Percentiles rank a stretch among this genome's conserved stretches.
phyloP scores from a whole-genome alignment of 139 green algal species.

The Chlamydomonas sp. region DNA sequence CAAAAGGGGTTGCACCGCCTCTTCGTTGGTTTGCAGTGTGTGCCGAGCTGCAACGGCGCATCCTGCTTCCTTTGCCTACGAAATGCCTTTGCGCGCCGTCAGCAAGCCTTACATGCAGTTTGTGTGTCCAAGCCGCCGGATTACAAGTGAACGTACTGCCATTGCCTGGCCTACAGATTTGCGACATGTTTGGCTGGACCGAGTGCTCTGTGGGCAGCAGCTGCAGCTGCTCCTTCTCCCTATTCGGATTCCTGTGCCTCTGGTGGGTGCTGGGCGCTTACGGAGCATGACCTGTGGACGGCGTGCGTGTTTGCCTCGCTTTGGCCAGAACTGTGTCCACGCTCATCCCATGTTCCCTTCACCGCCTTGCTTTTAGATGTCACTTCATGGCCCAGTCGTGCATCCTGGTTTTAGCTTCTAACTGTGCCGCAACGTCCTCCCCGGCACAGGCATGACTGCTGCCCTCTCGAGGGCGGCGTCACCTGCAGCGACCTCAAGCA shows the following conservation, averaged over 20 bases:
- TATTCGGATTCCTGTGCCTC: constrained; percentile 54
- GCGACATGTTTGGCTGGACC: constrained; percentile 64
- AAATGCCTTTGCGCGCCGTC: no score
- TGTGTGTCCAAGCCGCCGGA: no score
- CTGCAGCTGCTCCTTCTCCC: constrained; percentile 58
- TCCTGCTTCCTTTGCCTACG: no score
- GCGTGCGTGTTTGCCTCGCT: not conserved
- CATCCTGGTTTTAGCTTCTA: not conserved
- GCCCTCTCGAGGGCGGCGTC: constrained; percentile 84
- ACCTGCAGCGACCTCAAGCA: constrained; percentile 94
- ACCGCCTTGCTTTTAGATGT: not conserved
- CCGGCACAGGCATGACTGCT: constrained; percentile 80
- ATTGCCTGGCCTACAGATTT: constrained; percentile 28
- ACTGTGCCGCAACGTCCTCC: not conserved
- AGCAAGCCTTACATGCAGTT: no score
- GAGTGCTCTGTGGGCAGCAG: constrained; percentile 51
- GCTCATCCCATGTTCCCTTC: not conserved
- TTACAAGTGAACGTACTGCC: no score
- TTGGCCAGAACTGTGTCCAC: no score
- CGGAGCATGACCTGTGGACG: not conserved
- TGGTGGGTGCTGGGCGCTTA: constrained; percentile 16
- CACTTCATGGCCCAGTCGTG: not conserved
- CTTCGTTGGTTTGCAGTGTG: no score
- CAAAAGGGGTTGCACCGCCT: no score
- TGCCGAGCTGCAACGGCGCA: no score